phyloP scores from a whole-genome alignment of 352 stramenopile species.

The Globisporangium okanoganense region DNA sequence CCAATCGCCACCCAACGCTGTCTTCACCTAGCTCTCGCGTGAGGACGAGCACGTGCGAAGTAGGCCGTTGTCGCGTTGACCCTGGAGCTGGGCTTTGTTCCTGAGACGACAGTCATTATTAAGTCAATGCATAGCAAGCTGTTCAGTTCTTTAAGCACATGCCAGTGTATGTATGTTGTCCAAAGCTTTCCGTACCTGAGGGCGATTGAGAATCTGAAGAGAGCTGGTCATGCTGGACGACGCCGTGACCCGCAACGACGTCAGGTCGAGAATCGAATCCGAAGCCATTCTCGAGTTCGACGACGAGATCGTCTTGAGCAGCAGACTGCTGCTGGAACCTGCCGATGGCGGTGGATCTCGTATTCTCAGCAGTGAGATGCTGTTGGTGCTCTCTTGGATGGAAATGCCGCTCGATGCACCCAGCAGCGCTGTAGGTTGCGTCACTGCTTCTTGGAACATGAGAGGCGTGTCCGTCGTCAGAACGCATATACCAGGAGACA shows the following conservation, averaged over 20 bases:
- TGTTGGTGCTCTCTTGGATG: background rate
- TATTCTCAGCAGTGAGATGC: background rate
- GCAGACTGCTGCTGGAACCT: background rate
- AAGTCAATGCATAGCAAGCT: background rate
- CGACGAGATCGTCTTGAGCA: constrained; percentile 4
- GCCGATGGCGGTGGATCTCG: background rate
- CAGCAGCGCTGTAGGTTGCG: background rate
- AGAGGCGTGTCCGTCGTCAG: constrained; percentile 17
- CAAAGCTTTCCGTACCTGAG: background rate
- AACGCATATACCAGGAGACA: constrained; percentile 11
- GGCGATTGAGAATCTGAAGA: constrained; percentile 29
- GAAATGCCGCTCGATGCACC: background rate
- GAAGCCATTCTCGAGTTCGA: background rate
- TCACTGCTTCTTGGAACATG: constrained; percentile 4
- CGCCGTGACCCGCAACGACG: constrained; percentile 28
- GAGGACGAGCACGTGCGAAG: constrained; percentile 26
- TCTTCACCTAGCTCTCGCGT: constrained; percentile 11
- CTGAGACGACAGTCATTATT: background rate
- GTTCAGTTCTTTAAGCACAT: background rate
- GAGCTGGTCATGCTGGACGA: constrained; percentile 26
- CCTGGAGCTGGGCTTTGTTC: background rate
- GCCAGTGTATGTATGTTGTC: no score
- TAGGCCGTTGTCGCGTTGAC: constrained; percentile 10
- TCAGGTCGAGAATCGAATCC: constrained; percentile 30
- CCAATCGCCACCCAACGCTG: constrained; percentile 18